phyloP scores from a whole-genome alignment of 1,139 yeast genomes.

The Blastobotrys proliferans region DNA sequence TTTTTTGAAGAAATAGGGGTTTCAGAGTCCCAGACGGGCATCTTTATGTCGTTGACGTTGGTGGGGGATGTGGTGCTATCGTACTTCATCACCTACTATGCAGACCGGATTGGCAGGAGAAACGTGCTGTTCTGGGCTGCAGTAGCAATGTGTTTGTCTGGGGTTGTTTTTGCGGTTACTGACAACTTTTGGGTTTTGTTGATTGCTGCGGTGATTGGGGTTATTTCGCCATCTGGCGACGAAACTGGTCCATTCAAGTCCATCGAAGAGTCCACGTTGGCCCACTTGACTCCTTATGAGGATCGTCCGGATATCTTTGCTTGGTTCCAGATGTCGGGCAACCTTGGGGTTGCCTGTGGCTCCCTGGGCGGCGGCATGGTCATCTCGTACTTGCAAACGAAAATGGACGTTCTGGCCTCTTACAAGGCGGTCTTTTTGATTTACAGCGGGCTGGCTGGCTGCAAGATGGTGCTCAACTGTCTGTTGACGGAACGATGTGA shows the following conservation, averaged over 20 bases:
- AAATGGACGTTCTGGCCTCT: constrained; percentile 40
- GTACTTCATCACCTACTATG: constrained; percentile 69
- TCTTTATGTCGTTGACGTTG: constrained; percentile 79
- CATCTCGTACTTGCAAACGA: constrained; percentile 44
- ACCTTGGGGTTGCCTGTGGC: constrained; percentile 75
- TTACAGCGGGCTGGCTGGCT: constrained; percentile 53
- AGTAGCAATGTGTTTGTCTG: constrained; percentile 65
- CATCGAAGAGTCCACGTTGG: constrained; percentile 80
- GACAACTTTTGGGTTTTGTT: constrained; percentile 54
- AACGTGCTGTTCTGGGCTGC: constrained; percentile 63
- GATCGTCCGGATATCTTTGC: constrained; percentile 76
- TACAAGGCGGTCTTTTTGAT: constrained; percentile 57
- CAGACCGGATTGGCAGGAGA: constrained; percentile 72
- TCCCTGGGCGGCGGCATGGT: constrained; percentile 60
- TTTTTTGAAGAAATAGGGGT: constrained; percentile 57
- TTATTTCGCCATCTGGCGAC: constrained; percentile 86
- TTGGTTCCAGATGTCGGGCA: constrained; percentile 60
- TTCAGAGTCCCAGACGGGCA: constrained; percentile 59
- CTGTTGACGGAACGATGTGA: constrained; percentile 58
- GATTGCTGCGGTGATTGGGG: constrained; percentile 60
- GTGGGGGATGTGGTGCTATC: constrained; percentile 77
- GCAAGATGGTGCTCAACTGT: constrained; percentile 52
- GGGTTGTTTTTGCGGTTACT: constrained; percentile 55
- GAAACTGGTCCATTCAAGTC: constrained; percentile 93
- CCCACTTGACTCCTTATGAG: constrained; percentile 66